Conservation (phyloP, 768 basidiomycete species). For the Imleria badia region DNA sequence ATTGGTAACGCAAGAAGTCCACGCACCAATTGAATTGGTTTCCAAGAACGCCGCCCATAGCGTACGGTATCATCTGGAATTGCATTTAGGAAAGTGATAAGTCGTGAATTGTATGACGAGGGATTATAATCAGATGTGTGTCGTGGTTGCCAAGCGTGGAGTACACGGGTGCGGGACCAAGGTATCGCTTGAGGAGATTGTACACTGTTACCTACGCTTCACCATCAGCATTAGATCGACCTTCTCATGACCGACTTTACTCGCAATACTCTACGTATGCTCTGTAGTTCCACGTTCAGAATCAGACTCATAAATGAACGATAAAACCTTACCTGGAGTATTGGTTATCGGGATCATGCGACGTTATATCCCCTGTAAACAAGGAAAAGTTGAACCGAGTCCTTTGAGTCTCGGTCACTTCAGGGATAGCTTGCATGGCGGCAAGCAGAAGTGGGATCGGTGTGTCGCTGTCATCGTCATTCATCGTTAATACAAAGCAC, state of each 20-base stretch:
- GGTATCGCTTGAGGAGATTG: conserved; percentile 55
- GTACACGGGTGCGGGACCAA: conserved; percentile 66
- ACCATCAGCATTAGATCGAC: background rate
- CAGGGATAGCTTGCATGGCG: conserved; percentile 64
- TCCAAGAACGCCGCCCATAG: conserved; percentile 33
- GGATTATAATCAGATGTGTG: conserved; percentile 46
- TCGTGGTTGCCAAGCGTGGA: conserved; percentile 76
- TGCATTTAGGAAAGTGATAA: conserved; percentile 6
- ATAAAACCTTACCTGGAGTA: conserved; percentile 47
- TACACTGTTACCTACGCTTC: conserved; percentile 51
- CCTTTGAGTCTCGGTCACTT: conserved; percentile 55
- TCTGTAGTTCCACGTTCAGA: conserved; percentile 31
- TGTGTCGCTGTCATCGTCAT: conserved; percentile 45
- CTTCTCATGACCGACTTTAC: conserved; percentile 20
- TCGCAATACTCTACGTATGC: conserved; percentile 60
- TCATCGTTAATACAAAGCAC: background rate
- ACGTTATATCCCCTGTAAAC: conserved; percentile 73
- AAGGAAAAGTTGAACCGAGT: conserved; percentile 63
- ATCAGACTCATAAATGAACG: background rate
- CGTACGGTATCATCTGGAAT: conserved; percentile 40
- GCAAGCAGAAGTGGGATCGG: conserved; percentile 57
- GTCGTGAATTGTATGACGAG: background rate
- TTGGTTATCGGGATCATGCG: conserved; percentile 69
- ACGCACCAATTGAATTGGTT: conserved; percentile 44
- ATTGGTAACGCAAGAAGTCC: background rate